These are phyloP conservation scores for Puccinia polysora DNA, from an alignment of 1,284 basidiomycete genomes.

Conservation along the genomic window DNA sequence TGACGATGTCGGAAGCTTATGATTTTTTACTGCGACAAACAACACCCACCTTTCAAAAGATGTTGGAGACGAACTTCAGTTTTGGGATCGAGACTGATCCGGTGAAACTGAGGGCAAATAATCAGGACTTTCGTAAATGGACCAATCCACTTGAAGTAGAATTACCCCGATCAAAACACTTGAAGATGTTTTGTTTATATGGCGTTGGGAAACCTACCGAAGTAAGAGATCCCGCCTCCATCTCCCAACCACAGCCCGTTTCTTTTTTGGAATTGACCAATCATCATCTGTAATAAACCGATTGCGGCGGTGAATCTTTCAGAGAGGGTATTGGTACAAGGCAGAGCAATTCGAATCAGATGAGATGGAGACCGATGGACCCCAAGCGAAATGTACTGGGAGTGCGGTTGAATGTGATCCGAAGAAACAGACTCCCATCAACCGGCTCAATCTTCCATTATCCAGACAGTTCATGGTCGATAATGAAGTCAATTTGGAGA, in stretches of 20 bases:
- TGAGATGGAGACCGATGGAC: constrained; percentile 50
- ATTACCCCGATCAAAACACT: constrained; percentile 81
- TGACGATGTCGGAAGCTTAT: constrained; percentile 73
- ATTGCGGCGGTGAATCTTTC: background rate
- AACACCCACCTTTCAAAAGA: constrained; percentile 67
- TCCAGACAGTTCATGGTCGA: constrained; percentile 74
- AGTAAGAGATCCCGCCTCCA: constrained; percentile 57
- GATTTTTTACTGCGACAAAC: constrained; percentile 80
- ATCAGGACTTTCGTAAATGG: constrained; percentile 65
- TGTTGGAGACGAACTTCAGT: constrained; percentile 87
- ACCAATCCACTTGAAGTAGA: constrained; percentile 87
- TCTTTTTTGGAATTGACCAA: too few relatives aligned
- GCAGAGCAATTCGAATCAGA: constrained; percentile 45
- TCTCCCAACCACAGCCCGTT: constrained; percentile 45
- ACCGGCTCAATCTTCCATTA: constrained; percentile 62
- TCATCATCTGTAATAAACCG: too few relatives aligned
- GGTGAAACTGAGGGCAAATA: constrained; percentile 54
- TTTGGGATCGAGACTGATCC: constrained; percentile 81
- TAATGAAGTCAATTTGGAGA: constrained; percentile 68
- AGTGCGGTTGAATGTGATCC: constrained; percentile 47
- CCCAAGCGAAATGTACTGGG: constrained; percentile 42
- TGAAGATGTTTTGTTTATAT: constrained; percentile 91
- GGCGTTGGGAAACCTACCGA: constrained; percentile 96
- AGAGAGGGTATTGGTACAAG: constrained; percentile 46
- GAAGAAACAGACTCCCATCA: constrained; percentile 53